Base-by-base conservation (phyloP, 768 basidiomycete genomes). In the Mycena chlorophos region DNA sequence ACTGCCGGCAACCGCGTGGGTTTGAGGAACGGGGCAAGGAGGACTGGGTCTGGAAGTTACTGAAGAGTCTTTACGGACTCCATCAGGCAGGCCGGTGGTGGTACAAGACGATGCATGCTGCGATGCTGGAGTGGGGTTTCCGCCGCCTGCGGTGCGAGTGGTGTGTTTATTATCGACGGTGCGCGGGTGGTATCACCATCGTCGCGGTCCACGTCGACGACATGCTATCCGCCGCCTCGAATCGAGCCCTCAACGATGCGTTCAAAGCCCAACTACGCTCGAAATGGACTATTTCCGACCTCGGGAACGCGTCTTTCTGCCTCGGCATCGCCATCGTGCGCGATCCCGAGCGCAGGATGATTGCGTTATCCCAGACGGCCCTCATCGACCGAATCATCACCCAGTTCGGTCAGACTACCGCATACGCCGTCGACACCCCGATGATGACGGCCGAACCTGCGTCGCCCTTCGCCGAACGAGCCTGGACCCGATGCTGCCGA, bases 261-360 rank as follows among this genome's bases (percentile, higher is more conserved):
- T 68, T 73, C 59, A 71, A 71, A 46, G 56, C 43, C 1, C 57
- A 75, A 16, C 61, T 77, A 6, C 26, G 56, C 1, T 34, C 27
- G 0, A 28, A 55, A 2, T 78, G 69, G 68, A 56, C 55, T 10
- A 73, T 76, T 8, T 65, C 68, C 5, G 72, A 74, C 27, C 65
- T 77, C 0, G 74, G 75, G 2, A 61, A 69, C 12, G 55, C 67
- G 0, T 54, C 60, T 1, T 71, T 64, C 30, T 57, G 63, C 27
- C 51, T 81, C 1, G 76, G 78, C 1, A 75, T 80, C 19, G 66
- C 62, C 5, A 68, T 78, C 27, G 42, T 62, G 17, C 64, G 68
- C 0, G 67, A 76, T 23, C 58, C 59, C 5, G 12, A 43, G 2
- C 37, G 43, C 4, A 50, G 57, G 17, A 61, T 57, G 0, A 55